Evolutionary conservation across 1,284 basidiomycete genomes (phyloP).

Genomic region (Sanghuangporus sanghuang): DNA sequence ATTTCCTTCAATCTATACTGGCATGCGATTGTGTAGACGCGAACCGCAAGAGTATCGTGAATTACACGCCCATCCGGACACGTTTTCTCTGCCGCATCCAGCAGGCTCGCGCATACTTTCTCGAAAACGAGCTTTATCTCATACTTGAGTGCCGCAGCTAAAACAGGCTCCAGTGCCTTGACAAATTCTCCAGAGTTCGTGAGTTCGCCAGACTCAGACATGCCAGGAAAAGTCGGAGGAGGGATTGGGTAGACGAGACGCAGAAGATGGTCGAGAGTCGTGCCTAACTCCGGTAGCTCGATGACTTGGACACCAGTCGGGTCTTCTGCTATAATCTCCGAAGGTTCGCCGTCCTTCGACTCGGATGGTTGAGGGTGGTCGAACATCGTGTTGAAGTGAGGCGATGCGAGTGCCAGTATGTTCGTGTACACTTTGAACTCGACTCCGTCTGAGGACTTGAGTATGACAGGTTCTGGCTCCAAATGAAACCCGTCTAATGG

Average conservation of each 20-base stretch:
- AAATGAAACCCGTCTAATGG: slow-evolving; percentile 6
- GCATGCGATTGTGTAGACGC: slow-evolving; percentile 6
- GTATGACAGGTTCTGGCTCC: slow-evolving; percentile 16
- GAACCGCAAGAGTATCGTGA: slow-evolving; percentile 8
- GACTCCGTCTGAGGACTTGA: slow-evolving; percentile 20
- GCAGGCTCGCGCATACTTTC: slow-evolving; percentile 43
- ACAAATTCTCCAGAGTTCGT: neutral
- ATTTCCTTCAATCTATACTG: slow-evolving; percentile 5
- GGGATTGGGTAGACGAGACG: slow-evolving; percentile 42
- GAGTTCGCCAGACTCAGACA: neutral
- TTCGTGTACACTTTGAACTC: slow-evolving; percentile 23
- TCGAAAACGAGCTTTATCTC: slow-evolving; percentile 26
- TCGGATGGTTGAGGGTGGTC: slow-evolving; percentile 19
- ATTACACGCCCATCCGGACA: neutral
- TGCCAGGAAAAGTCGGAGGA: slow-evolving; percentile 23
- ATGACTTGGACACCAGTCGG: slow-evolving; percentile 37
- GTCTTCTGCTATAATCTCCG: slow-evolving; percentile 18
- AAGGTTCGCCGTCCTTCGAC: neutral
- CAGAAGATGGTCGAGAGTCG: slow-evolving; percentile 44
- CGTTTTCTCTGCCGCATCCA: slow-evolving; percentile 33
- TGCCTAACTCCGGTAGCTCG: slow-evolving; percentile 46
- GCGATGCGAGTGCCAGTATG: slow-evolving; percentile 22
- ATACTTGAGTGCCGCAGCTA: slow-evolving; percentile 35
- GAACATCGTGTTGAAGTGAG: slow-evolving; percentile 26
- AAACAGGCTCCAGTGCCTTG: slow-evolving; percentile 18